Evolutionary conservation across 805 yeast species (phyloP), one percentile per base, ranked within the genome.

Genomic region (Cyberlindnera galapagoensis): DNA sequence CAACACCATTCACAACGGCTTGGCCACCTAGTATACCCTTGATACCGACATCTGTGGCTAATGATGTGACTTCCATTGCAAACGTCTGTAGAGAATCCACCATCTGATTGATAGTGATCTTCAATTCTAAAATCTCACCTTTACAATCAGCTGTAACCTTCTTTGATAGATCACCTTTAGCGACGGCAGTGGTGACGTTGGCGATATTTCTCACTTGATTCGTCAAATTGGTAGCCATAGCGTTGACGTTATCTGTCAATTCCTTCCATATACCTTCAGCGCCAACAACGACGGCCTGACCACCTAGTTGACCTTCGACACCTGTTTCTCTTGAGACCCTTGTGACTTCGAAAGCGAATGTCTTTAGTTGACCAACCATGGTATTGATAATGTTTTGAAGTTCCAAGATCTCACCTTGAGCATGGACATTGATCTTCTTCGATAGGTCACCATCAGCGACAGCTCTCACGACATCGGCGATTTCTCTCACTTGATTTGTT

Each of bases 1-100:
- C 94, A 17, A 85, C 94, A 54, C 85, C 95, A 36, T 77, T 75
- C 15, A 85, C 94, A 49, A 85, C 90, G 7, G 95, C 94, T 54
- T 84, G 94, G 26, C 85, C 92, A 46, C 95, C 95, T 31, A 85
- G 69, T 50, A 83, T 85, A 63, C 95, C 95, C 49, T 85, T 88
- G 30, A 84, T 83, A 64, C 95, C 95, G 47, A 85, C 94, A 65
- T 85, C 95, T 37, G 86, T 77, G 11, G 95, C 95, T 31, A 85
- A 92, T 47, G 85, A 71, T 2, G 94, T 81, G 32, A 85, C 95
- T 56, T 85, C 95, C 18, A 79, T 71, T 9, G 94, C 95, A 56
- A 85, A 85, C 31, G 85, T 78, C 52, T 84, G 92, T 49, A 85
- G 71, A 26, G 90, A 76, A 55, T 85, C 95, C 69, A 85, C 95